Percentiles rank a stretch among this genome's conserved stretches.
Evolutionary conservation across 176 grass and related monocot species (phyloP).

Genomic region (Musa beccarii): DNA sequence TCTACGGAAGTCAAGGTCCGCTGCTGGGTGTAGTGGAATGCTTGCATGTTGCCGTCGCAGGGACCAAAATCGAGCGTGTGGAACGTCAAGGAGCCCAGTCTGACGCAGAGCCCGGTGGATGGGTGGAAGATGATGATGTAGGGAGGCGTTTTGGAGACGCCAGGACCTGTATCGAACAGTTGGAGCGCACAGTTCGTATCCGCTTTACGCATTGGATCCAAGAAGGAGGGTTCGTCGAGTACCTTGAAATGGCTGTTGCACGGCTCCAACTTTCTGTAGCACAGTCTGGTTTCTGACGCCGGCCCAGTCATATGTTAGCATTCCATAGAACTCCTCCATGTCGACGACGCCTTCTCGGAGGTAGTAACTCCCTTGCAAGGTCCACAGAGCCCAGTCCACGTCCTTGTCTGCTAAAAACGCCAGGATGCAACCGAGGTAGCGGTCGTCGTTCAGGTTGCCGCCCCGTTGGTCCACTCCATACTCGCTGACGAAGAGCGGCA

Average conservation of each 20-base stretch:
- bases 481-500: conserved; percentile 77
- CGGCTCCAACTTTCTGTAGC: conserved; percentile 41
- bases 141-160: conserved; percentile 21
- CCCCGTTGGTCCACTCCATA: conserved; percentile 84
- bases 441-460: conserved; percentile 58
- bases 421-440: conserved; percentile 58
- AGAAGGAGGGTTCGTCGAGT: not conserved
- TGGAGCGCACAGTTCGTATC: not conserved
- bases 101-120: conserved; percentile 43
- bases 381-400: conserved; percentile 88
- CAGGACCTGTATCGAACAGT: conserved; percentile 32
- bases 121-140: conserved; percentile 73
- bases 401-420: conserved; percentile 49
- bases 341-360: conserved; percentile 47
- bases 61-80: conserved; percentile 34
- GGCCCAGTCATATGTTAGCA: conserved; percentile 43
- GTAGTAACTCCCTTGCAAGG: conserved; percentile 85
- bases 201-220: not conserved
- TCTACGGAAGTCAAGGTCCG: not conserved
- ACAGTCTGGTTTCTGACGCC: conserved; percentile 33
- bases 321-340: conserved; percentile 57
- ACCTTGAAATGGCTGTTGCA: conserved; percentile 61
- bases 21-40: not conserved
- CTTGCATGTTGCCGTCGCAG: conserved; percentile 21
- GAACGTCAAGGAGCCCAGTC: not conserved